Base-by-base conservation (phyloP, 257 asterid genomes). In the Nicotiana paniculata region DNA sequence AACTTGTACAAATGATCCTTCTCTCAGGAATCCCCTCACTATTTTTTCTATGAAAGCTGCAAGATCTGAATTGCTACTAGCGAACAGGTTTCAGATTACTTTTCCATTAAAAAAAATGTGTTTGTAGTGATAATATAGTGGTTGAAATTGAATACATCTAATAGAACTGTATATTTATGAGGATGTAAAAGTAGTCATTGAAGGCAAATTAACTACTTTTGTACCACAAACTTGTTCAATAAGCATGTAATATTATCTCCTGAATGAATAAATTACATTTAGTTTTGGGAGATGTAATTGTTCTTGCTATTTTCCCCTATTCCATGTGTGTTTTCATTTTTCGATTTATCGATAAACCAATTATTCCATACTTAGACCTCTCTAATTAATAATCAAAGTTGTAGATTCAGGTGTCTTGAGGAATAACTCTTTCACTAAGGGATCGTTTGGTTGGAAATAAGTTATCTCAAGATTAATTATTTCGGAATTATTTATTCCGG, bases 1-100 rank as follows among this genome's bases (percentile, higher is more conserved):
- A 83, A 83, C 87, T 21, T 96, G 46, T 93, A 86, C 93, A 89
- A 86, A 85, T 86, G 88, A 89, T 32, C 48, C 68, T 7, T 43
- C 3, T 63, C 68, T 26, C 39, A 26, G 37, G 18, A 6, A 63
- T 9, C 69, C 9, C 37, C 78, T 46, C 78, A 12, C 0, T 12
- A 0, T 72, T 43, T 24, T 74, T 21, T 30, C 15, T 24, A 12
- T 11, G 6, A 72, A 72, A 72, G 61, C 57, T 72, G 39, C 79
- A 72, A 12, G 39, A 21, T 48, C 39, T 46, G 61, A 72, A 46
- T 0, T 46, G 35, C 39, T 12, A 72, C 79, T 15, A 0, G 24
- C 37, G 4, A 74, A 6, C 7, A n/a, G 8, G 3, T 74, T 67
- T 24, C 62, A 74, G 62, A 48, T 26, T 74, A 13, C 3, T 3